phyloP scores from a whole-genome alignment of 2,329 filamentous ascomycete species.

The Colletotrichum navitas region DNA sequence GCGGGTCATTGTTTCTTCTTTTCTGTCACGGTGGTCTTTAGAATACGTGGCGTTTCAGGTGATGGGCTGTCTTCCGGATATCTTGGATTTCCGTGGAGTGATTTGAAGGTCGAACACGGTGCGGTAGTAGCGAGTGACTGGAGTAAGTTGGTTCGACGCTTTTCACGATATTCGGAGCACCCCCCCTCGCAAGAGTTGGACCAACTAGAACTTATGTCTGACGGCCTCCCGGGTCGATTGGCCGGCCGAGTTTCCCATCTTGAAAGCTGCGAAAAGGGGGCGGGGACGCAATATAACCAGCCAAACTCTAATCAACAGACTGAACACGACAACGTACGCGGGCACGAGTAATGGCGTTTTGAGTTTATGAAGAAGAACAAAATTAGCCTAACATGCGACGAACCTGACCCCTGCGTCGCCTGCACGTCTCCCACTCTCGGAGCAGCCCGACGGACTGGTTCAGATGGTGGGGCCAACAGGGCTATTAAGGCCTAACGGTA shows the following conservation, averaged over 20 bases:
- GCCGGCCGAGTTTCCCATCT: no score
- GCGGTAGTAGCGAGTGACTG: constrained; percentile 10
- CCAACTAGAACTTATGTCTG: background rate
- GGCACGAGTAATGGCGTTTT: background rate
- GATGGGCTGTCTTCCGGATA: no score
- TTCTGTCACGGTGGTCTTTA: background rate
- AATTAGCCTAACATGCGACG: background rate
- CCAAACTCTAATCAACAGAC: background rate
- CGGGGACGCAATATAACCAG: background rate
- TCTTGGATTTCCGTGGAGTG: background rate
- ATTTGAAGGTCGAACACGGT: background rate
- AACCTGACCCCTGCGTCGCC: background rate
- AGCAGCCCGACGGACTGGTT: background rate
- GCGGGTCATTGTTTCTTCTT: constrained; percentile 9
- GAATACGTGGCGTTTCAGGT: background rate
- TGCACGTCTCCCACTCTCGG: background rate
- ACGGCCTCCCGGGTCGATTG: no score
- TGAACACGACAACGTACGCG: background rate
- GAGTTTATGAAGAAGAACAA: background rate
- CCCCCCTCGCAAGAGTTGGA: background rate
- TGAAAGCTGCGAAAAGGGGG: background rate
- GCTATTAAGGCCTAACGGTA: no score
- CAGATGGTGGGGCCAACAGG: background rate
- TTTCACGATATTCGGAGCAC: background rate
- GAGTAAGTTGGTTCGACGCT: background rate